Evolutionary conservation across 2,329 filamentous ascomycete genomes (phyloP), one percentile per base, ranked within the genome.

Genomic region (Phyllachora maydis): DNA sequence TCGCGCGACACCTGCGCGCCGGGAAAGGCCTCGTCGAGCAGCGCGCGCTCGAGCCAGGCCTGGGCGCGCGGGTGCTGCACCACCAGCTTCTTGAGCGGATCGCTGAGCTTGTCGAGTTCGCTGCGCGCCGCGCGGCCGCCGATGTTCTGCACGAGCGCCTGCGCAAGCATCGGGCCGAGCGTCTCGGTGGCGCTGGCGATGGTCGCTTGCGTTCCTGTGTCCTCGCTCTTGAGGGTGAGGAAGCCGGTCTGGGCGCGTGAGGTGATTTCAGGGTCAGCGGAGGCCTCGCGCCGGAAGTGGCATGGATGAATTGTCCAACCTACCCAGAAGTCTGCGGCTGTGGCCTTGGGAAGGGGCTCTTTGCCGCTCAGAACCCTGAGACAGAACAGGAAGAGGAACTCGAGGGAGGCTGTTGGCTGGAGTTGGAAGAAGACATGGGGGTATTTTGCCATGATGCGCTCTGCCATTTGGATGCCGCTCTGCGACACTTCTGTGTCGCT

Each of bases 271-370:
- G n/a, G n/a, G n/a, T n/a, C n/a, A n/a, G n/a, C n/a, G n/a, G n/a
- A n/a, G 8, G 11, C 7, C 11, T 10, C 9, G n/a, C 14, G 23
- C 11, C 11, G 21, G 13, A 8, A 13, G 14, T 8, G n/a, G 11
- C 3, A 8, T 6, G 11, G 4, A 9, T 7, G 8, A 3, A 12
- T 5, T n/a, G 6, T n/a, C n/a, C 11, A 17, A 38, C 56, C 34
- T 46, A 74, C 69, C 76, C 79, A 88, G 30, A 90, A 77, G 14
- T 74, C 66, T 6, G 70, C 65, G 2, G 78, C 65, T 3, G 74
- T 65, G 15, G 62, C 62, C 46, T 88, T 90, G 0, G 77, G 74
- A 7, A 90, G 50, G 1, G 74, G 68, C 28, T 88, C 78, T 15
- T 59, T 65, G 8, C 71, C 72, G 20, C 70, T 60, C 5, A 90